Evolutionary conservation across 1,284 basidiomycete genomes (phyloP).

Genomic region (Boletus semigastroideus): DNA sequence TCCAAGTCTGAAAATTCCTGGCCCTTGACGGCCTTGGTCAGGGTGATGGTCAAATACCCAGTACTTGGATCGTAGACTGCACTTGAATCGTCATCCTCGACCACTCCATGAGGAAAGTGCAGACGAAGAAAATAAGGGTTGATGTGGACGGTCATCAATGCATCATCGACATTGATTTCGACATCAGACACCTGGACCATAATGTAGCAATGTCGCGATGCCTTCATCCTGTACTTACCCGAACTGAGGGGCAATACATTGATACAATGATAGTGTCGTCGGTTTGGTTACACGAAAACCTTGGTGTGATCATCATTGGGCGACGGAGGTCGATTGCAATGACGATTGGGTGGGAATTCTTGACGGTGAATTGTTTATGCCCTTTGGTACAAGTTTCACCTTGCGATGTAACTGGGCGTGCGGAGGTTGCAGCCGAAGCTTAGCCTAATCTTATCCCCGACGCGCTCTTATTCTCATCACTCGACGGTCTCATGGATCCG

Average conservation of each 20-base stretch:
- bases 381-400: neutral
- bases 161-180: constrained; percentile 73
- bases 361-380: neutral
- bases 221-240: constrained; percentile 48
- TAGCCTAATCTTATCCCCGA: neutral
- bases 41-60: constrained; percentile 66
- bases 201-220: constrained; percentile 16
- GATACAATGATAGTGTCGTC: constrained; percentile 55
- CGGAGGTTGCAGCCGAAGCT: neutral
- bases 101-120: constrained; percentile 59
- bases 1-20: constrained; percentile 74
- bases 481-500: constrained; percentile 50
- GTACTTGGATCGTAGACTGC: constrained; percentile 72
- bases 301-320: constrained; percentile 71
- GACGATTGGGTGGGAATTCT: neutral
- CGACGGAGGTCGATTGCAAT: neutral
- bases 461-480: neutral
- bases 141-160: constrained; percentile 70
- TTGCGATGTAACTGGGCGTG: neutral
- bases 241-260: constrained; percentile 74
- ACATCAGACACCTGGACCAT: constrained; percentile 66
- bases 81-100: constrained; percentile 70
- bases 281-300: constrained; percentile 74
- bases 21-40: constrained; percentile 65
- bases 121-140: constrained; percentile 81